Evolutionary conservation across 805 yeast species (phyloP).

Genomic region (Ogataea methylovora): DNA sequence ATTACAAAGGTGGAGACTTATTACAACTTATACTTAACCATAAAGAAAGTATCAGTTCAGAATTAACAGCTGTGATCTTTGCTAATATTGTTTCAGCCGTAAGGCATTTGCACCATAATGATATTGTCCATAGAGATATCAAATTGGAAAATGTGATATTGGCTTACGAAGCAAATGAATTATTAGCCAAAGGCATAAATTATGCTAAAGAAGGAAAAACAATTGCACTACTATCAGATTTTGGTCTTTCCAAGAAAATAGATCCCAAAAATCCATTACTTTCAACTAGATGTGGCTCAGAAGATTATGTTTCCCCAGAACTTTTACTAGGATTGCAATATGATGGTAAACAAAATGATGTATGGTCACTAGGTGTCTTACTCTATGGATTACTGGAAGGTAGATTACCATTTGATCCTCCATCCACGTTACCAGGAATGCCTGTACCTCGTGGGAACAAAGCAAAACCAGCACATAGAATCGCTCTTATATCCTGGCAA

Average conservation of each 20-base stretch:
- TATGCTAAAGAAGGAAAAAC: not conserved
- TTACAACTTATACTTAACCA: constrained; percentile 49
- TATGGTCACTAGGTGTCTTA: constrained; percentile 95
- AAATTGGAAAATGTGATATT: constrained; percentile 79
- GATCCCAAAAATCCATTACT: constrained; percentile 54
- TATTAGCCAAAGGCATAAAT: constrained; percentile 10
- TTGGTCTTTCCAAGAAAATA: constrained; percentile 76
- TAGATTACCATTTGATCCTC: constrained; percentile 85
- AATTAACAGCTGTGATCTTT: constrained; percentile 52
- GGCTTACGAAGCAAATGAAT: constrained; percentile 26
- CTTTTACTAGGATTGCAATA: constrained; percentile 83
- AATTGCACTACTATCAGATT: constrained; percentile 67
- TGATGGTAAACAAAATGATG: constrained; percentile 85
- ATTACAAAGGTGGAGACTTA: constrained; percentile 80
- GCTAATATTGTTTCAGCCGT: constrained; percentile 68
- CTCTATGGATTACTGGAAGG: constrained; percentile 79
- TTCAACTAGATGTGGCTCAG: constrained; percentile 91
- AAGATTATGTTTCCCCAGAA: constrained; percentile 95
- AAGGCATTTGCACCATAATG: constrained; percentile 56
- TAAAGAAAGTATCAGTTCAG: constrained; percentile 36
- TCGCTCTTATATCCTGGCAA: constrained; percentile 88
- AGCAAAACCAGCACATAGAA: constrained; percentile 72
- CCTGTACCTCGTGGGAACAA: constrained; percentile 33
- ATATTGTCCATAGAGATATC: constrained; percentile 83
- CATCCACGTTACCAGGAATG: constrained; percentile 40